phyloP scores from a whole-genome alignment of 148 eudicot species.

The Dianthus caryophyllus region DNA sequence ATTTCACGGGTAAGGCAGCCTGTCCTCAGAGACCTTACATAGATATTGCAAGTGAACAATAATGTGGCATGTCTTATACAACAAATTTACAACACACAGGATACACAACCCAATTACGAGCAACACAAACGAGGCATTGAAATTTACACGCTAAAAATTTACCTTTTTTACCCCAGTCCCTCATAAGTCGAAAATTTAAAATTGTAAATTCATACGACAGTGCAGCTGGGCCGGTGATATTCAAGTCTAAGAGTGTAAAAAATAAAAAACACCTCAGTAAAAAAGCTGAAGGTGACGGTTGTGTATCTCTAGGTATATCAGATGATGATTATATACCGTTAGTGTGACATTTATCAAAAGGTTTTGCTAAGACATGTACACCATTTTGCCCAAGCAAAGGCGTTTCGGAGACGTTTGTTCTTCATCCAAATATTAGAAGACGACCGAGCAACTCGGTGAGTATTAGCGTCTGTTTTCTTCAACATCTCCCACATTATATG shows the following conservation, averaged over 20 bases:
- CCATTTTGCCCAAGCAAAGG: constrained; percentile 29
- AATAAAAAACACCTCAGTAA: background rate
- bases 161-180: background rate
- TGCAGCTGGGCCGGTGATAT: too few species aligned
- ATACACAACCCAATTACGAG: background rate
- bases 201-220: background rate
- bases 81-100: background rate
- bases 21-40: background rate
- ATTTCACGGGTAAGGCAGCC: too few species aligned
- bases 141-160: background rate
- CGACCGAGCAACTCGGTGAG: constrained; percentile 2
- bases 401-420: constrained; percentile 17
- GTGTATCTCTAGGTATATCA: constrained; percentile 8
- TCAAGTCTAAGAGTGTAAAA: too few species aligned
- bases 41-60: too few species aligned
- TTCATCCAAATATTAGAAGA: constrained; percentile 18
- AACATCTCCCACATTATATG: constrained; percentile 41
- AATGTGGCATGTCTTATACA: background rate
- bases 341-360: constrained; percentile 5
- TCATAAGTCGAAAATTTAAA: too few species aligned
- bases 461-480: constrained; percentile 22
- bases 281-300: background rate
- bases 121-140: too few species aligned
- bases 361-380: constrained; percentile 23
- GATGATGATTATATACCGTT: constrained; percentile 10